phyloP scores from a whole-genome alignment of 305 asterid genomes.

The Euphrasia arctica region DNA sequence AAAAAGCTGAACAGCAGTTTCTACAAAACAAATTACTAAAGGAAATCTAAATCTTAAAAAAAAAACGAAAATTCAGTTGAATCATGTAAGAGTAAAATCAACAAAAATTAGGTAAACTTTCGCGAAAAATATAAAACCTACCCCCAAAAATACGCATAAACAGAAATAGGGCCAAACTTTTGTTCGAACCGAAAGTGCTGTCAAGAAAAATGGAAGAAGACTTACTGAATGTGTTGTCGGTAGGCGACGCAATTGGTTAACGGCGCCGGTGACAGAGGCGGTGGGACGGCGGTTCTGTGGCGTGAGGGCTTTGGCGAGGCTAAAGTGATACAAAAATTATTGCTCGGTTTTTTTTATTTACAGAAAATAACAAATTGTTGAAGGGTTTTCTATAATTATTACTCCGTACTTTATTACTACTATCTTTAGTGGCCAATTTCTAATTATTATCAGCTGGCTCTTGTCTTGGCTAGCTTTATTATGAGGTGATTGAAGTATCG shows the following conservation, averaged over 20 bases:
- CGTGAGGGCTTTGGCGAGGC: slow-evolving; percentile 20
- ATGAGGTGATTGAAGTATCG: background rate
- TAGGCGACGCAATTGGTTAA: background rate
- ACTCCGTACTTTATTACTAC: too few relatives aligned
- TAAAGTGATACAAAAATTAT: background rate
- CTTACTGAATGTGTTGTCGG: background rate
- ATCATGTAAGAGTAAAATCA: background rate
- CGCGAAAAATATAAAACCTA: background rate
- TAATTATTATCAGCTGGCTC: background rate
- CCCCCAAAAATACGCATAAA: background rate
- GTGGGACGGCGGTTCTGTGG: slow-evolving; percentile 16
- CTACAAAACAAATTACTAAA: background rate
- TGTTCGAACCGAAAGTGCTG: slow-evolving; percentile 10
- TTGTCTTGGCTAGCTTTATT: background rate
- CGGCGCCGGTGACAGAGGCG: slow-evolving; percentile 2
- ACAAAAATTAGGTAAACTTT: background rate
- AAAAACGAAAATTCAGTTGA: background rate
- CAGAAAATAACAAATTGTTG: background rate
- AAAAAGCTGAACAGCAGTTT: background rate
- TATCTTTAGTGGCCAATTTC: background rate
- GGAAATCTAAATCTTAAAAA: background rate
- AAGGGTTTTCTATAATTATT: background rate
- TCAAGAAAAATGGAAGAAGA: background rate
- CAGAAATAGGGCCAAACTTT: slow-evolving; percentile 11
- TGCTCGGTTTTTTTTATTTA: background rate